Conservation (phyloP, 208 protist species). For the Acanthamoeba castellanii region DNA sequence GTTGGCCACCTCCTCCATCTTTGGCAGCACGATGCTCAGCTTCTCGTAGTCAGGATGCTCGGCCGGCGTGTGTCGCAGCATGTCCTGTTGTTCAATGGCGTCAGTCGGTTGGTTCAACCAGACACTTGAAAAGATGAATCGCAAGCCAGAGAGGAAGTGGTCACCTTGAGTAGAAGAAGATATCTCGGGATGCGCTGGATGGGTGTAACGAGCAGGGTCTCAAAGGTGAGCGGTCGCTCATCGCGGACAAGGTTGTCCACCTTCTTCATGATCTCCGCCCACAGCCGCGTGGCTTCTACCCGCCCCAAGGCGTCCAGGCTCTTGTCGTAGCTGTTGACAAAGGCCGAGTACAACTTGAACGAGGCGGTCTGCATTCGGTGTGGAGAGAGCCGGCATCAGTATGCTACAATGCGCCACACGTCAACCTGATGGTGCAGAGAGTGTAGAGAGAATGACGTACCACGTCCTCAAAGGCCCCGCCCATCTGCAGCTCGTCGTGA, state of each 20-base stretch:
- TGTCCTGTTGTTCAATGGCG: neutral
- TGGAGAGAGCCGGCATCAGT: too few species aligned
- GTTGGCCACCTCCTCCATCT: conserved; percentile 48
- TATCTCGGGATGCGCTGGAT: conserved; percentile 43
- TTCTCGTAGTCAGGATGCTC: conserved; percentile 33
- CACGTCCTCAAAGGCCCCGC: neutral
- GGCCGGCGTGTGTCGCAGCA: conserved; percentile 26
- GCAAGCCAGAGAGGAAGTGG: too few species aligned
- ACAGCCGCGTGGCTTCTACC: neutral
- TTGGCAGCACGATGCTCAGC: neutral
- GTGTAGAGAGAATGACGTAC: neutral
- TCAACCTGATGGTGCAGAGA: too few species aligned
- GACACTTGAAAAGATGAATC: neutral
- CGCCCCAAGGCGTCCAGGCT: neutral
- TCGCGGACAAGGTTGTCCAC: neutral
- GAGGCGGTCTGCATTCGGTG: neutral
- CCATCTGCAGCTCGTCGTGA: neutral
- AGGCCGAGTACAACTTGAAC: conserved; percentile 58
- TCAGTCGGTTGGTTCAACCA: neutral
- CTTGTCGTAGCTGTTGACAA: neutral
- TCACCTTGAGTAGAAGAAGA: conserved; percentile 5
- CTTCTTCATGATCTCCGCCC: neutral
- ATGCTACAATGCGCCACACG: too few species aligned
- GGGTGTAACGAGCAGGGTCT: neutral
- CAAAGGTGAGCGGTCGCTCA: neutral